Base-by-base conservation (phyloP, 2,329 filamentous ascomycete genomes). In the Drechslerella dactyloides region DNA sequence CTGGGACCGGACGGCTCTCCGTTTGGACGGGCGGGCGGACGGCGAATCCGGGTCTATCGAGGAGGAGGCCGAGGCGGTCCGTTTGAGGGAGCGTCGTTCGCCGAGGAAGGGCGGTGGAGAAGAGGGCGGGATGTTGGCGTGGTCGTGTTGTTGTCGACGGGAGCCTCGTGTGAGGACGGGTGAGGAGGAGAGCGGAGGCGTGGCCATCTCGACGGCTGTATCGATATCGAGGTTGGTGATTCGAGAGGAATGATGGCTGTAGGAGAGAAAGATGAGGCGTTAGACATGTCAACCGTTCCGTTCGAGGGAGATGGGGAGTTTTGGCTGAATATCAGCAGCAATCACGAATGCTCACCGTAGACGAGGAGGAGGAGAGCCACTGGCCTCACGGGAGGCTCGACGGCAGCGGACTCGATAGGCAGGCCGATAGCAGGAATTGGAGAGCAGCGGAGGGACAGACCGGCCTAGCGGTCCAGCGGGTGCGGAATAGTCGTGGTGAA, bases 41-140 rank as follows among this genome's bases (percentile, higher is more conserved):
- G 66, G 66, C 27, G 66, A 70, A 21, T 70, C 66, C 3, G 66
- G 66, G 33, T 70, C 66, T 37, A 70, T 59, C 10, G 66, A 70
- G 27, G 66, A 70, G 3, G 59, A 70, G 3, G 48, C 30, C 19
- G 66, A 70, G 6, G 66, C 59, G 1, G 59, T 64, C 51, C 66
- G 63, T 42, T 70, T 70, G 35, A 70, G 66, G 40, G 66, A 51
- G 6, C 42, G 23, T 44, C 59, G 46, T 21, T 59, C 40, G 52
- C 44, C 30, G 54, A 73, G 50, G 61, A 61, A 65, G 3, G 58
- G 57, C n/a, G 61, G 69, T 23, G 69, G 61, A 17, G 69, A 60
- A 5, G 69, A 65, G 10, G 69, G 40, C 17, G 61, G 61, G 8
- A 53, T 19, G 55, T 33, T 8, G 8, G 3, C 8, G 27, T 33